phyloP scores from a whole-genome alignment of 176 grass and related monocot species.

The Bothriochloa decipiens region DNA sequence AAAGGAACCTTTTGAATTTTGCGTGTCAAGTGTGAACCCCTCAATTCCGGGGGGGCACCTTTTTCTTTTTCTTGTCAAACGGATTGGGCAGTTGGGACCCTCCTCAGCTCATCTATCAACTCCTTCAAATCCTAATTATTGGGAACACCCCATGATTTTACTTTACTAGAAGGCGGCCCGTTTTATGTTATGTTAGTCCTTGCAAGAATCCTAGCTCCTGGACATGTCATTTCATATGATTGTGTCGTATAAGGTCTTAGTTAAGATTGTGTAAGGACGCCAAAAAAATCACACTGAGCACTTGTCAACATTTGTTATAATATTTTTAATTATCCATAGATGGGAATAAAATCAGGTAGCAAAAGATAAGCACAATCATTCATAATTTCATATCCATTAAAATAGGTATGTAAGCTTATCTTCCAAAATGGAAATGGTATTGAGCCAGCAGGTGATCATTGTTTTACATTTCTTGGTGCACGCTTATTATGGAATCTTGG shows the following conservation, averaged over 20 bases:
- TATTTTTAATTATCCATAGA: neutral
- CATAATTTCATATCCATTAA: neutral
- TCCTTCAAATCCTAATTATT: slow-evolving; percentile 37
- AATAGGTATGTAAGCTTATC: neutral
- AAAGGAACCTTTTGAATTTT: neutral
- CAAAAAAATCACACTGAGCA: neutral
- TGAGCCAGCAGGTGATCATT: neutral
- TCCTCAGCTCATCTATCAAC: neutral
- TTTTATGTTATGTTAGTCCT: neutral
- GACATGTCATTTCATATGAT: slow-evolving; percentile 7
- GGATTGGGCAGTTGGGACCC: neutral
- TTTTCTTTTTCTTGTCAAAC: slow-evolving; percentile 40
- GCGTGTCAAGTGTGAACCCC: slow-evolving; percentile 32
- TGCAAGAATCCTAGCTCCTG: neutral
- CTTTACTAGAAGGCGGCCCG: neutral
- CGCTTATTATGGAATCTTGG: neutral
- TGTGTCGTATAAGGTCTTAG: neutral
- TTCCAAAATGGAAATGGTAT: neutral
- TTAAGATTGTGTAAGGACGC: neutral
- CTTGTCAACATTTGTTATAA: neutral
- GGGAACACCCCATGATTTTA: neutral
- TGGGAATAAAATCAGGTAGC: neutral
- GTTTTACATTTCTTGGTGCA: neutral
- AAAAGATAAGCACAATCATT: neutral
- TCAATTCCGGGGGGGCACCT: neutral